Evolutionary conservation across 768 basidiomycete genomes (phyloP).

Genomic region (Sporobolomyces roseus): DNA sequence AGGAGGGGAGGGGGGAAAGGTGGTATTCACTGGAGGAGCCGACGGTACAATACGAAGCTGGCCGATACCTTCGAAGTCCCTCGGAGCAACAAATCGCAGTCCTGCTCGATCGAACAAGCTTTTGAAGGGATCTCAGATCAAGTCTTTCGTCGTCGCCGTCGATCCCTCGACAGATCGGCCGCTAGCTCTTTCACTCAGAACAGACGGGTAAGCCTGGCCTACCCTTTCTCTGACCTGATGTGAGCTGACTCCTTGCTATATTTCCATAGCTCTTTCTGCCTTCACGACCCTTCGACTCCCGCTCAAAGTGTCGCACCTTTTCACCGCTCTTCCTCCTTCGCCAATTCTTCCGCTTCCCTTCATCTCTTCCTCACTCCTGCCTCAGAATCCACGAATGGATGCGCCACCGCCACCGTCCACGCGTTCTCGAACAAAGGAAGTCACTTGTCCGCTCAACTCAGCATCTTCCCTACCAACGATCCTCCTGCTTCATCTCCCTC

Average conservation of each 20-base stretch:
- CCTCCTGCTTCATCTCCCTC: too few relatives aligned
- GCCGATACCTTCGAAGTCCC: background rate
- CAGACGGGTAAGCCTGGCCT: constrained; percentile 1
- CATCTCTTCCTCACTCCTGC: background rate
- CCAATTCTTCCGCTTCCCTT: background rate
- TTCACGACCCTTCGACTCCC: background rate
- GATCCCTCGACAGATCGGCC: background rate
- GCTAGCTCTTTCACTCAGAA: background rate
- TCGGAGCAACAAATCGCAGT: too few relatives aligned
- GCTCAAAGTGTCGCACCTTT: background rate
- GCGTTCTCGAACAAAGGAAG: constrained; percentile 16
- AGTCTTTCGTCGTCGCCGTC: constrained; percentile 11
- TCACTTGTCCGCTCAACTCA: background rate
- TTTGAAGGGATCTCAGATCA: background rate
- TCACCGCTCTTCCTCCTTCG: background rate
- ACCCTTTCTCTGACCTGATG: background rate
- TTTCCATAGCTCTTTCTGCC: background rate
- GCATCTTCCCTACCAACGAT: too few relatives aligned
- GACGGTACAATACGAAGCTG: constrained; percentile 24
- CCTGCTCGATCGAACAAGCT: background rate
- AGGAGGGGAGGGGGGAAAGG: background rate
- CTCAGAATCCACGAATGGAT: background rate
- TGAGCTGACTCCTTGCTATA: background rate
- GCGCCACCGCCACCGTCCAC: background rate
- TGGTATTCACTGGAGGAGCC: constrained; percentile 22